Evolutionary conservation across 495 filamentous ascomycete species (phyloP).

Genomic region (Opeltia flavorubescens): DNA sequence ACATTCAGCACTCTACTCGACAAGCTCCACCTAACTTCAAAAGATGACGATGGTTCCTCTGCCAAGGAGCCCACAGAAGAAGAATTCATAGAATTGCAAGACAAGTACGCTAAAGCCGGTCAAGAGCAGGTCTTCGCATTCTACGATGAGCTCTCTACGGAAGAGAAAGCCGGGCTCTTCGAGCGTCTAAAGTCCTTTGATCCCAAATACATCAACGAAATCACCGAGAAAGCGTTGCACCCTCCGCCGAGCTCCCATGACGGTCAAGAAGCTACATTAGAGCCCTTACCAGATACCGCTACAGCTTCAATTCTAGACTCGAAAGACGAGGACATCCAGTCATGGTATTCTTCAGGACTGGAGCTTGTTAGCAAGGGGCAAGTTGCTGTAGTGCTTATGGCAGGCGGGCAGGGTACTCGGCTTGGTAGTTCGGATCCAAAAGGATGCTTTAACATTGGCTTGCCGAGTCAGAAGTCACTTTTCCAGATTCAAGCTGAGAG

Average conservation of each 20-base stretch:
- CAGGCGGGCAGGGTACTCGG: constrained; percentile 90
- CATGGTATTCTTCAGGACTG: constrained; percentile 76
- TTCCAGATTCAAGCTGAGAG: constrained; percentile 97
- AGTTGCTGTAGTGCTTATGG: constrained; percentile 92
- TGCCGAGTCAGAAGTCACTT: constrained; percentile 81
- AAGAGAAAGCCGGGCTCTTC: constrained; percentile 67
- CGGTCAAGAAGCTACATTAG: constrained; percentile 45
- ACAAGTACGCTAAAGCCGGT: constrained; percentile 61
- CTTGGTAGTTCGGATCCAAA: constrained; percentile 92
- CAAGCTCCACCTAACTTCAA: constrained; percentile 35
- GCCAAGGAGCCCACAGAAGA: constrained; percentile 54
- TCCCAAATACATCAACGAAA: constrained; percentile 66
- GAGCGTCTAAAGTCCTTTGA: constrained; percentile 71
- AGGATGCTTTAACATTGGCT: constrained; percentile 89
- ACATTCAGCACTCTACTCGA: constrained; percentile 45
- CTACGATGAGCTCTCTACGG: constrained; percentile 57
- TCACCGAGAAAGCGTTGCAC: constrained; percentile 68
- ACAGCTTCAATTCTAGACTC: constrained; percentile 89
- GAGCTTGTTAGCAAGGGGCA: constrained; percentile 76
- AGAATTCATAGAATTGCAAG: constrained; percentile 58
- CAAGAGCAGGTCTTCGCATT: constrained; percentile 91
- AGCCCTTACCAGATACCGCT: constrained; percentile 81
- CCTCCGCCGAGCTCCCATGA: constrained; percentile 41
- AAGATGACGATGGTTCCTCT: constrained; percentile 19
- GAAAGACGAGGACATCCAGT: constrained; percentile 58